A percentile compares a stretch with the other conserved stretches of the same genome.
Conservation (phyloP, 2,329 filamentous ascomycete species). For the Arthrinium phaeospermum region DNA sequence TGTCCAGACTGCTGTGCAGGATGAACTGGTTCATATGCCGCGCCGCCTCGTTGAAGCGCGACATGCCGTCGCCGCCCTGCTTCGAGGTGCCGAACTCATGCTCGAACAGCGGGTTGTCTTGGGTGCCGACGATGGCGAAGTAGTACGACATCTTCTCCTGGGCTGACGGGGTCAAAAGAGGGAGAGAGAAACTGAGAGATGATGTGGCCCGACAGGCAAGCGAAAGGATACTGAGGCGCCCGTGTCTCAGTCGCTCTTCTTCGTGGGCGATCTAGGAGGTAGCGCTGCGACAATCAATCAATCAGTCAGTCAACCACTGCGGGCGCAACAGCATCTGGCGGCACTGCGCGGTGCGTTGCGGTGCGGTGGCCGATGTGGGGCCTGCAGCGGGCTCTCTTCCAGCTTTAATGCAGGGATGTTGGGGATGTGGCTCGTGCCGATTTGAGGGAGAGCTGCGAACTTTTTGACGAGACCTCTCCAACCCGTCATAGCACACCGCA, state of each 20-base stretch:
- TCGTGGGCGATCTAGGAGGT: not conserved
- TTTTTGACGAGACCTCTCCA: conserved; percentile 19
- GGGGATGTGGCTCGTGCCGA: conserved; percentile 24
- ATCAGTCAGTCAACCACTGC: not conserved
- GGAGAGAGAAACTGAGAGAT: not conserved
- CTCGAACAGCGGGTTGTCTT: conserved; percentile 95
- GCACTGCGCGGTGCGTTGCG: not conserved
- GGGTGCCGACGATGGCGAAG: conserved; percentile 94
- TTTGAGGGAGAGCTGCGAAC: conserved; percentile 17
- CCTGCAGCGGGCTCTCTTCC: conserved; percentile 30
- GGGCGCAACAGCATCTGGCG: not conserved
- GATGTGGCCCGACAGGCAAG: not conserved
- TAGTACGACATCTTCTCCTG: conserved; percentile 86
- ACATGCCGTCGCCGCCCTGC: conserved; percentile 89
- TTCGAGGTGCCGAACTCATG: conserved; percentile 97
- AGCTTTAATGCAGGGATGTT: conserved; percentile 20
- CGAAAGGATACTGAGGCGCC: not conserved
- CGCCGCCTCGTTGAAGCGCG: conserved; percentile 86
- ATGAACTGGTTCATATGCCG: conserved; percentile 98
- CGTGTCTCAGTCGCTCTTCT: not conserved
- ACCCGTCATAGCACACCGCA: not conserved
- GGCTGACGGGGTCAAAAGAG: not conserved
- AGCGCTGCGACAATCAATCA: not conserved
- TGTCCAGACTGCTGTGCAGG: conserved; percentile 89
- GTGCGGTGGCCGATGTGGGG: conserved; percentile 11